phyloP scores from a whole-genome alignment of 2,329 filamentous ascomycete species.

The Colletotrichum tropicale region DNA sequence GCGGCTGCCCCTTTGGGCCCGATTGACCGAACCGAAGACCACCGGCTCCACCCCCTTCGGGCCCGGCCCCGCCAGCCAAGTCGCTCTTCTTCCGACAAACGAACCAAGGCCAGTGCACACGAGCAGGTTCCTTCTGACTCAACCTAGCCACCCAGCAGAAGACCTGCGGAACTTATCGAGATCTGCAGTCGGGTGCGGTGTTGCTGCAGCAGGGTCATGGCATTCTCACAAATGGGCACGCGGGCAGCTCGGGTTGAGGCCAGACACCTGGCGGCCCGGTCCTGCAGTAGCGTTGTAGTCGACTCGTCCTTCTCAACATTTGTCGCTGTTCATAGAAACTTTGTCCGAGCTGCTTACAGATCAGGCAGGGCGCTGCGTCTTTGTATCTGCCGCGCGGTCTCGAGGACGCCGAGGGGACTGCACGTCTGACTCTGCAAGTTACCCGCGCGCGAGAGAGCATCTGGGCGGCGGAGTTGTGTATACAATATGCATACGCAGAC shows the following conservation, averaged over 20 bases:
- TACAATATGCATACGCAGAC: neutral
- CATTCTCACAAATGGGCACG: neutral
- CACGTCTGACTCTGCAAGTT: neutral
- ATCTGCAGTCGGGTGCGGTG: neutral
- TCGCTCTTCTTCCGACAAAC: neutral
- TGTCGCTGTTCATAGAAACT: neutral
- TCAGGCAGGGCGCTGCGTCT: neutral
- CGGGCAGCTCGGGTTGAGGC: neutral
- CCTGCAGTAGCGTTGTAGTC: neutral
- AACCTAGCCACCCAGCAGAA: neutral
- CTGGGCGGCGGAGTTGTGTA: neutral
- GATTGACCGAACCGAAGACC: neutral
- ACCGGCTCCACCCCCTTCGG: constrained; percentile 7
- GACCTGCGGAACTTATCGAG: neutral
- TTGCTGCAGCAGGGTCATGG: neutral
- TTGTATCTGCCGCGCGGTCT: neutral
- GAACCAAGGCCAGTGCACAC: neutral
- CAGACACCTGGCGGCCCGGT: neutral
- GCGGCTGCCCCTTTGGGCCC: neutral
- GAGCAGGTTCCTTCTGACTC: neutral
- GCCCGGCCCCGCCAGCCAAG: neutral
- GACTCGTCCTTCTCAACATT: neutral
- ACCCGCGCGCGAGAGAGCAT: neutral
- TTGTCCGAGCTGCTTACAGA: neutral
- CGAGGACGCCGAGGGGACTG: neutral